Evolutionary conservation across 2,329 filamentous ascomycete species (phyloP).

Genomic region (Alternaria incomplexa): DNA sequence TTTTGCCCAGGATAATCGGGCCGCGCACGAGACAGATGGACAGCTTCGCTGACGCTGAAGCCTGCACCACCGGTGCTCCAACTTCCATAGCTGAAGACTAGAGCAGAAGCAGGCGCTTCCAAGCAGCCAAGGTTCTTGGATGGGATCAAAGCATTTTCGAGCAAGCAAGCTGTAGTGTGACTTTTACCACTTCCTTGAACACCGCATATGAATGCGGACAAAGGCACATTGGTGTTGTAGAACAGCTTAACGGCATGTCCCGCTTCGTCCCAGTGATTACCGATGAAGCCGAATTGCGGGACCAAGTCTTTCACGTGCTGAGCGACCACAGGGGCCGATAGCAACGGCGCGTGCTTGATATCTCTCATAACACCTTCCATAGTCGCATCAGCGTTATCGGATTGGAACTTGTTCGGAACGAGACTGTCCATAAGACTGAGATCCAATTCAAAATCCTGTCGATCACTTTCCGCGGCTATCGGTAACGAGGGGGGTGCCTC

Average conservation of each 20-base stretch:
- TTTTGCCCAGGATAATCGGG: neutral
- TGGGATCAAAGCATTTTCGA: slow-evolving; percentile 40
- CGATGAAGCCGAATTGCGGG: neutral
- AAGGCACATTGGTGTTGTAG: slow-evolving; percentile 62
- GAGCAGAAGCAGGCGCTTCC: neutral
- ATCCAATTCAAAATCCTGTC: too few relatives aligned
- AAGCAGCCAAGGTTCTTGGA: neutral
- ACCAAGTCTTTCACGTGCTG: neutral
- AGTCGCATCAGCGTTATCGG: neutral
- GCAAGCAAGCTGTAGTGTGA: slow-evolving; percentile 64
- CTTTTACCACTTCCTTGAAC: slow-evolving; percentile 68
- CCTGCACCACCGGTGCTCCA: slow-evolving; percentile 50
- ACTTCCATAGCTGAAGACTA: neutral
- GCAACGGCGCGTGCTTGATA: neutral
- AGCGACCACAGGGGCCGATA: neutral
- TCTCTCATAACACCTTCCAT: neutral
- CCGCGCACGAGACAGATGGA: slow-evolving; percentile 38
- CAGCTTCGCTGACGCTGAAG: slow-evolving; percentile 63
- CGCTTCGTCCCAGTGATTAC: neutral
- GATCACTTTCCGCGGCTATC: too few relatives aligned
- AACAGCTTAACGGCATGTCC: slow-evolving; percentile 38
- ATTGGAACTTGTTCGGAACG: neutral
- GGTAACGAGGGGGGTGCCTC: too few relatives aligned
- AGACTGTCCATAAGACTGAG: neutral
- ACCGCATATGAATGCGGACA: slow-evolving; percentile 67